Percentiles rank a stretch among this genome's conserved stretches.
Conservation (phyloP, 805 yeast genomes). For the Ogataea methylovora region DNA sequence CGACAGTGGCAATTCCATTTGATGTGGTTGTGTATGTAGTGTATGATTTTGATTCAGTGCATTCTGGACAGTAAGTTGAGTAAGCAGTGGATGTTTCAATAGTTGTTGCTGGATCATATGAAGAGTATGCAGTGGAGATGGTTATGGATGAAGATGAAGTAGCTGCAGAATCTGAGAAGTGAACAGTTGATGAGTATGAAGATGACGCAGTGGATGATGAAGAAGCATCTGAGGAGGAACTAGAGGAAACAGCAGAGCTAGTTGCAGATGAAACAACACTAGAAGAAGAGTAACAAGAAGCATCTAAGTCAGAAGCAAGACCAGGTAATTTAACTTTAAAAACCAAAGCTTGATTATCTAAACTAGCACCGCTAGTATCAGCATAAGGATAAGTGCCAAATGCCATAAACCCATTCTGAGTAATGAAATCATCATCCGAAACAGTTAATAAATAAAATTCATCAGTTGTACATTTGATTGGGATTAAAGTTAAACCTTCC, state of each 20-base stretch:
- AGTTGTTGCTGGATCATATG: conserved; percentile 1
- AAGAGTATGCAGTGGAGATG: background rate
- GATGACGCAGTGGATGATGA: conserved; percentile 4
- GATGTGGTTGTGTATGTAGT: conserved; percentile 6
- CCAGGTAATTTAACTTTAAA: conserved; percentile 22
- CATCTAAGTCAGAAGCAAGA: conserved; percentile 4
- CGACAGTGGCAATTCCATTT: conserved; percentile 4
- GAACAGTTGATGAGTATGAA: conserved; percentile 2
- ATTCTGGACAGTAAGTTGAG: background rate
- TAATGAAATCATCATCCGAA: conserved; percentile 24
- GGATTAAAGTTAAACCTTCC: conserved; percentile 25
- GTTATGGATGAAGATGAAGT: background rate
- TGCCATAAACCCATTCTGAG: conserved; percentile 21
- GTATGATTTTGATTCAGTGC: background rate
- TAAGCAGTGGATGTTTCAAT: background rate
- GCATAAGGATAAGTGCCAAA: conserved; percentile 19
- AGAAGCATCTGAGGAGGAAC: conserved; percentile 1
- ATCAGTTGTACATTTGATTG: conserved; percentile 22
- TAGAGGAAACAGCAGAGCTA: conserved; percentile 2
- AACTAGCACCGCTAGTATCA: conserved; percentile 15
- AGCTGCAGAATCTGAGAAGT: conserved; percentile 3
- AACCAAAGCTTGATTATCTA: conserved; percentile 24
- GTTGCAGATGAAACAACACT: conserved; percentile 4
- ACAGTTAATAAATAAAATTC: conserved; percentile 20
- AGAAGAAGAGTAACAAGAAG: background rate